These are phyloP conservation scores for Ogataea sp. DNA, from an alignment of 805 yeast species.

Conservation along the genomic window DNA sequence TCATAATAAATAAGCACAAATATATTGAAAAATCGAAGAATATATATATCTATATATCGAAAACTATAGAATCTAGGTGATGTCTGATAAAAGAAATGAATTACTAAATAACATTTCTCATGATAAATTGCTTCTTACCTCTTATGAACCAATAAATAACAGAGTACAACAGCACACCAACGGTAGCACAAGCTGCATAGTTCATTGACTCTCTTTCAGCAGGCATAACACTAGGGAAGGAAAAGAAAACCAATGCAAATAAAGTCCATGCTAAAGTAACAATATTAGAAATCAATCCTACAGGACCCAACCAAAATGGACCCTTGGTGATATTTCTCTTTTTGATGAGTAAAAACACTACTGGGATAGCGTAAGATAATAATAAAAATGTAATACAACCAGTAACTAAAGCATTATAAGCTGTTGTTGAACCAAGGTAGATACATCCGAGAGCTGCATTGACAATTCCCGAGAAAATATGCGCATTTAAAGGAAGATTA, in stretches of 20 bases:
- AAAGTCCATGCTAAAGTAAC: slow-evolving; percentile 49
- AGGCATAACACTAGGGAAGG: slow-evolving; percentile 59
- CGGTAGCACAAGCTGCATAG: slow-evolving; percentile 52
- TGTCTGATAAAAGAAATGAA: no score
- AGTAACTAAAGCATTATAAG: slow-evolving; percentile 56
- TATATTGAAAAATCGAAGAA: no score
- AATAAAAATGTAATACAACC: slow-evolving; percentile 54
- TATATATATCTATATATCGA: no score
- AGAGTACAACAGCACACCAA: slow-evolving; percentile 35
- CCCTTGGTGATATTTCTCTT: slow-evolving; percentile 54
- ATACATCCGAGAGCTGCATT: slow-evolving; percentile 51
- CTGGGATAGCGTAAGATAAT: slow-evolving; percentile 51
- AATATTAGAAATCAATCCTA: slow-evolving; percentile 43
- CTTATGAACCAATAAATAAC: slow-evolving; percentile 45
- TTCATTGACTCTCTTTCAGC: slow-evolving; percentile 57
- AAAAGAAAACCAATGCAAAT: slow-evolving; percentile 53
- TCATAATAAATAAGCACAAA: no score
- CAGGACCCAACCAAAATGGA: slow-evolving; percentile 57
- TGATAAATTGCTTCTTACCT: slow-evolving; percentile 17
- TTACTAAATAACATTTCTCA: no score
- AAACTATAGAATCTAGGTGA: no score
- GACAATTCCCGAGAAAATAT: slow-evolving; percentile 43
- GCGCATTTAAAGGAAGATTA: slow-evolving; percentile 54
- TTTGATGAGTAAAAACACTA: slow-evolving; percentile 34
- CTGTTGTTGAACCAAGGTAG: slow-evolving; percentile 58